Conservation (phyloP, 306 rosid genomes). For the Gleditsia sinensis region DNA sequence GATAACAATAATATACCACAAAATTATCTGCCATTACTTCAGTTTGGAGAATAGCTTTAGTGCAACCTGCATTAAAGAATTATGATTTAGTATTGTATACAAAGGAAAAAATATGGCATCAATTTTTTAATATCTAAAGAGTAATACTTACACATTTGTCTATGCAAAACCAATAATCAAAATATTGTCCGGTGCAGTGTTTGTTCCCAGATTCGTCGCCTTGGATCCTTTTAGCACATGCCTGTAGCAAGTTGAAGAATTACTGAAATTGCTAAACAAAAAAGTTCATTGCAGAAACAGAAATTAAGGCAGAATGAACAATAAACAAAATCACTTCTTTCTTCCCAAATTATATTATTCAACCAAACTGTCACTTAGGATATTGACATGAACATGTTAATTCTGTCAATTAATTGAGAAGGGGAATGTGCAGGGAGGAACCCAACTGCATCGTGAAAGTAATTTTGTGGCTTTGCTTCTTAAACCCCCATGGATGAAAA, state of each 20-base stretch:
- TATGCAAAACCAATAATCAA: conserved; percentile 87
- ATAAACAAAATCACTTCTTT: neutral
- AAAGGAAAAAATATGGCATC: conserved; percentile 3
- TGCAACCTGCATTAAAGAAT: conserved; percentile 74
- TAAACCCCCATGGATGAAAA: neutral
- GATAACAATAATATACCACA: conserved; percentile 14
- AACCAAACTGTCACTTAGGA: neutral
- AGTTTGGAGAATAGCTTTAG: conserved; percentile 66
- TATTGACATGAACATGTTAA: neutral
- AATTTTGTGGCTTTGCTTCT: neutral
- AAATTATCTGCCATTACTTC: conserved; percentile 52
- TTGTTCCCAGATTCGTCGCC: conserved; percentile 86
- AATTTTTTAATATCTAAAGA: neutral
- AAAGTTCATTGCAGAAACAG: neutral
- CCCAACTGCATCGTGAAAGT: neutral
- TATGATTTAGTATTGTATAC: neutral
- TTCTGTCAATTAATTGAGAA: neutral
- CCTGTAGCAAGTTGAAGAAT: conserved; percentile 52
- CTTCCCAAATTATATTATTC: conserved; percentile 16
- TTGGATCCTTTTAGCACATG: conserved; percentile 82
- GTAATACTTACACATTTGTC: conserved; percentile 91
- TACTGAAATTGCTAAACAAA: conserved; percentile 8
- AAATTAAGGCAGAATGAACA: neutral
- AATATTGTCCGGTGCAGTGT: conserved; percentile 98
- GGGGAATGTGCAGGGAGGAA: neutral